Evolutionary conservation across 2,329 filamentous ascomycete genomes (phyloP), one percentile per base, ranked within the genome.

Genomic region (Septoria petroselini): DNA sequence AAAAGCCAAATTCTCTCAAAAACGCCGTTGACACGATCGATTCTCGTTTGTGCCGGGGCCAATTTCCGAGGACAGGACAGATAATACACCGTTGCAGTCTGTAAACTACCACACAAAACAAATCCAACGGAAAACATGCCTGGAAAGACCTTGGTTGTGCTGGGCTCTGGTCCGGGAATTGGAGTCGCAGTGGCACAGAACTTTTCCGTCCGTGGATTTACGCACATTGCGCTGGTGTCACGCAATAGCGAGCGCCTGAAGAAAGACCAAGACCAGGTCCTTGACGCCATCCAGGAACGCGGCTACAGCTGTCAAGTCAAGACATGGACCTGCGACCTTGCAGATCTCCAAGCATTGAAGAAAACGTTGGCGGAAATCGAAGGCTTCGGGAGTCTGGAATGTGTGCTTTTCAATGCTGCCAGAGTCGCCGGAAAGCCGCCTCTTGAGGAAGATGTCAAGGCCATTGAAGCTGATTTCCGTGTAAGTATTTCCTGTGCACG

Each of bases 351-450:
- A 0, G 63, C 66, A 3, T 65, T 78, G 31, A 62, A 64, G 3
- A 58, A 55, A 9, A 69, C 69, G 0, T 65, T 80, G 3, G 59
- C 67, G 5, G 63, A 75, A 30, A 67, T 75, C 3, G 73, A 73
- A n/a, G 64, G 68, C 1, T 65, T 71, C 39, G 72, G 71, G 14
- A 55, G 60, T 1, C 63, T 78, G 1, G 73, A 77, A 39, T 73
- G 72, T 17, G 66, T 80, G 3, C 71, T 77, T 35, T 80, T 74
- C 68, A 80, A 80, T 55, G 76, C 77, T 0, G 77, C 77, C 2
- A 63, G 73, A 0, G 73, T 80, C 1, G 68, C 68, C 5, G 68
- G 70, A 0, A 71, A 69, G 18, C 63, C 68, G 2, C 65, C 76
- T 1, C 61, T 79, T 5, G 65, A 70, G 27, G 71, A 72, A 41